Evolutionary conservation across 1,139 yeast species (phyloP), one percentile per base, ranked within the genome.

Genomic region (Chernovozyma aurita): DNA sequence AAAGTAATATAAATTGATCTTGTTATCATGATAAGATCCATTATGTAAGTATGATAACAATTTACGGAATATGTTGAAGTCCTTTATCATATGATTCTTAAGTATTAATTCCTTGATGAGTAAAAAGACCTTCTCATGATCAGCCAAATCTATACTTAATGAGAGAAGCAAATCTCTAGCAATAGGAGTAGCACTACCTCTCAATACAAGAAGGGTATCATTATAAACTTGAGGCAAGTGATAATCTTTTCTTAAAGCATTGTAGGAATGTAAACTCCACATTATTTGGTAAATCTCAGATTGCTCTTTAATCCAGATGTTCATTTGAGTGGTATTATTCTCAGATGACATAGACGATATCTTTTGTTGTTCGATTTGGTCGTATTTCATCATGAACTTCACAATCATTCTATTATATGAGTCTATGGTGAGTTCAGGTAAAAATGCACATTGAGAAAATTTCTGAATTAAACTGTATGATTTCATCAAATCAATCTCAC

Each of bases 191-290:
- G 27, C 20, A 15, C 20, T 9, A n/a, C 18, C 27, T 3, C 16
- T 26, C 22, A 31, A 30, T 16, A 26, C 24, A 16, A 36, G 9
- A 3, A 26, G n/a, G 12, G 16, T 18, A 9, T 20, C 14, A 6
- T 17, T 12, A n/a, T 12, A 22, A 13, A 18, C 15, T 5, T 9
- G 29, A 7, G 15, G 4, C 11, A 12, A n/a, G 17, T 61, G 66
- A 42, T 55, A 67, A 42, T 70, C 74, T 36, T 59, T 59, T 35
- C 75, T 56, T 7, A 67, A 55, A 11, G 70, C 63, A 32, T 63
- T 52, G 39, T 61, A 54, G 32, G 64, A 51, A 42, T 67, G 64
- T 22, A 66, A 49, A 3, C 47, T 42, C 72, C 74, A 67, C 18
- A 63, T 49, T 8, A 39, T 42, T 11, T 42, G 32, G 35, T 55